These are phyloP conservation scores for Lactarius deliciosus DNA, from an alignment of 768 basidiomycete species.

Conservation along the genomic window DNA sequence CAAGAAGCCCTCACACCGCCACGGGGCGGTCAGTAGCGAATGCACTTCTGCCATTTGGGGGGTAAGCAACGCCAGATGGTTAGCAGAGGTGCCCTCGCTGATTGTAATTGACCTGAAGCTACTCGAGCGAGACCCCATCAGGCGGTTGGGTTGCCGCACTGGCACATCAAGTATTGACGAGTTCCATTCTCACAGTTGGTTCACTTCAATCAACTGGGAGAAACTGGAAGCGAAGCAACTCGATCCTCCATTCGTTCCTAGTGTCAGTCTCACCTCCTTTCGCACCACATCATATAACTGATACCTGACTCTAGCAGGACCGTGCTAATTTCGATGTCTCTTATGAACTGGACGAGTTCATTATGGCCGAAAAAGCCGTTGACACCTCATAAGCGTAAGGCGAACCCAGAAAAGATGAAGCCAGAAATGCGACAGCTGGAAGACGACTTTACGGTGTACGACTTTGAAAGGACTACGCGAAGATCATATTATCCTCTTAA, in stretches of 20 bases:
- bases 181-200: constrained; percentile 84
- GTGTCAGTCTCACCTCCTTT: constrained; percentile 57
- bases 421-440: constrained; percentile 91
- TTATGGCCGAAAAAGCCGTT: constrained; percentile 98
- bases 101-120: constrained; percentile 48
- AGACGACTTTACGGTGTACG: constrained; percentile 93
- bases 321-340: constrained; percentile 98
- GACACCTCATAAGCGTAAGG: constrained; percentile 90
- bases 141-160: constrained; percentile 77
- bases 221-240: constrained; percentile 64
- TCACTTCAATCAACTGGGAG: constrained; percentile 78
- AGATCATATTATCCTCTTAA: constrained; percentile 89
- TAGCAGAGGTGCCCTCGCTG: not conserved
- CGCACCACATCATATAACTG: constrained; percentile 15
- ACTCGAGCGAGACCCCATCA: constrained; percentile 76
- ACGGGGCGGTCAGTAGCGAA: constrained; percentile 54
- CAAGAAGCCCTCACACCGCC: constrained; percentile 58
- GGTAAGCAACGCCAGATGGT: constrained; percentile 46
- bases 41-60: constrained; percentile 64
- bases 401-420: constrained; percentile 81
- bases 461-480: constrained; percentile 70
- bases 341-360: constrained; percentile 95
- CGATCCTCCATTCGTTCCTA: constrained; percentile 86
- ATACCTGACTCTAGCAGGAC: constrained; percentile 61
- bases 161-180: constrained; percentile 72